A percentile compares a stretch with the other conserved stretches of the same genome.
Evolutionary conservation across 1,284 basidiomycete species (phyloP).

Genomic region (Paramarasmius palmivorus): DNA sequence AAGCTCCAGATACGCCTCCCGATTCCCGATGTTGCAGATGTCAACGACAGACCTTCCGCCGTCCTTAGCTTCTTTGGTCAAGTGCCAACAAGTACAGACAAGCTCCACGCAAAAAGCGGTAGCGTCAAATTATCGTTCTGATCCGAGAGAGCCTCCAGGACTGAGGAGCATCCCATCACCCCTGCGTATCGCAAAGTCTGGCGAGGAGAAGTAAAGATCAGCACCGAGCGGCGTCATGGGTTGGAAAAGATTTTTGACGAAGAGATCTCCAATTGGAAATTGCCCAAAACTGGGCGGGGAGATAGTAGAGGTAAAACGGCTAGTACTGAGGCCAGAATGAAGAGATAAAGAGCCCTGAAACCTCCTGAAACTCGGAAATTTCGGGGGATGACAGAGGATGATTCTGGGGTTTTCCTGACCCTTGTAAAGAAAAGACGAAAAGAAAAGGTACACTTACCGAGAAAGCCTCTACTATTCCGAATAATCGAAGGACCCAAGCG

Average conservation of each 20-base stretch:
- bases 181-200: constrained; percentile 58
- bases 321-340: too few relatives aligned
- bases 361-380: neutral
- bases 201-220: constrained; percentile 1
- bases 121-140: constrained; percentile 96
- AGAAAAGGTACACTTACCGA: constrained; percentile 54
- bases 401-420: constrained; percentile 10
- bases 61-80: constrained; percentile 17
- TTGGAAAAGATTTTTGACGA: too few relatives aligned
- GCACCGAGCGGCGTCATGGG: neutral
- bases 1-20: too few relatives aligned
- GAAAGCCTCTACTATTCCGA: constrained; percentile 72
- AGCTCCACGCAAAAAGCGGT: constrained; percentile 87
- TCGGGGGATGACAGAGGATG: neutral
- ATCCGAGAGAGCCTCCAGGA: constrained; percentile 85
- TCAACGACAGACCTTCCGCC: too few relatives aligned
- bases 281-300: neutral
- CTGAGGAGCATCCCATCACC: constrained; percentile 63
- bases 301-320: too few relatives aligned
- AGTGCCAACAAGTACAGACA: constrained; percentile 58
- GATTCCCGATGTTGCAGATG: too few relatives aligned
- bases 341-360: too few relatives aligned
- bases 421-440: constrained; percentile 4
- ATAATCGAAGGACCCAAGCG: constrained; percentile 70
- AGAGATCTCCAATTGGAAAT: neutral